Evolutionary conservation across 2,329 filamentous ascomycete genomes (phyloP), one percentile per base, ranked within the genome.

Genomic region (Cytospora leucostoma): DNA sequence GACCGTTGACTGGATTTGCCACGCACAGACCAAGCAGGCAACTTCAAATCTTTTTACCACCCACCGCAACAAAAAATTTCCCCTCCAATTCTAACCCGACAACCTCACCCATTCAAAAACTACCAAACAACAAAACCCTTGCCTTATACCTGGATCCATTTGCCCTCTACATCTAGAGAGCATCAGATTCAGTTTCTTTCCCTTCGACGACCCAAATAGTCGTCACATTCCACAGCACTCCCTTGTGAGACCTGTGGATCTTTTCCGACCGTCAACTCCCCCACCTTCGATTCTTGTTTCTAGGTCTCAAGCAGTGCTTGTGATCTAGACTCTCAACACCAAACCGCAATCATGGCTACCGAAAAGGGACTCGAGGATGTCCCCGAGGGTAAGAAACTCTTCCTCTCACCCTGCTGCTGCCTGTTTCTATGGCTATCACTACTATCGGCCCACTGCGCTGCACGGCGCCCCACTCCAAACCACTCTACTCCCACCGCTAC

Each of bases 351-450:
- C 87, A 98, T 98, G 94, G 94, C 93, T 92, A 88, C 89, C 79
- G 91, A 92, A 75, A 97, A 96, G 87, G 94, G 94, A 86, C 92
- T 98, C 84, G 93, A 97, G 86, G 94, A 98, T 80, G 89, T 97
- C 82, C 90, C 92, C 79, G 93, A 96, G 86, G 87, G 92, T 96
- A 85, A 84, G 92, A 63, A 47, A 40, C 64, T 49, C 55, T 56
- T 51, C 53, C 62, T 61, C 54, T 65, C 56, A 55, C 32, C 44
- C 37, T 38, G 35, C 33, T 33, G 57, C 38, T 54, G 27, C 10
- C 21, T 47, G 53, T 27, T 27, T 15, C 35, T n/a, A 32, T 40
- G 33, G 13, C 34, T n/a, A 38, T 44, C 54, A 32, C 12, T 53
- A 35, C 27, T 32, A 55, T 44, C 8, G 19, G 38, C 56, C 40